These are phyloP conservation scores for Fusarium nematophilum DNA, from an alignment of 2,329 filamentous ascomycete genomes.

Conservation along the genomic window DNA sequence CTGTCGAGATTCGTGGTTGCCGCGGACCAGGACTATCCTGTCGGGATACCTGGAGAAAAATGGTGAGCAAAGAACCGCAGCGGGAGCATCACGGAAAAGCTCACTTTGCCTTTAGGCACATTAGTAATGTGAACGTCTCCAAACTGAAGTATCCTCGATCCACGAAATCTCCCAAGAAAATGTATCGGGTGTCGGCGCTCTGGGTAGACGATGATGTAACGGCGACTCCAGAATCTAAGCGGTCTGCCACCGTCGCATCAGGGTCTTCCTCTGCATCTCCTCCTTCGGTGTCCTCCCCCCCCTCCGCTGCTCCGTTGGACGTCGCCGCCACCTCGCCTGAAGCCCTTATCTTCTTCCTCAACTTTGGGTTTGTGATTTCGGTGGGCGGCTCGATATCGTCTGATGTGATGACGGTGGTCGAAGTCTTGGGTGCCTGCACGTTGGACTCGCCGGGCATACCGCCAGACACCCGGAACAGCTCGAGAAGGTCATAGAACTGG, in stretches of 20 bases:
- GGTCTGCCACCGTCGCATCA: slow-evolving; percentile 45
- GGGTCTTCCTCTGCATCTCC: slow-evolving; percentile 51
- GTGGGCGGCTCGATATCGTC: slow-evolving; percentile 92
- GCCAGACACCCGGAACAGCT: slow-evolving; percentile 95
- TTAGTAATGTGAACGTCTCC: slow-evolving; percentile 95
- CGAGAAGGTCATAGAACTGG: slow-evolving; percentile 97
- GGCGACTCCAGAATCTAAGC: slow-evolving; percentile 51
- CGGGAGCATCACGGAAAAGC: slow-evolving; percentile 27
- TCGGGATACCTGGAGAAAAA: slow-evolving; percentile 79
- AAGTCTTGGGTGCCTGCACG: slow-evolving; percentile 74
- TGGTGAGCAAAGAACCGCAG: slow-evolving; percentile 34
- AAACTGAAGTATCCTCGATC: slow-evolving; percentile 98
- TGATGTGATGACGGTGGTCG: slow-evolving; percentile 83
- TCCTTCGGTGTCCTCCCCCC: slow-evolving; percentile 61
- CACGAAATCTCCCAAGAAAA: slow-evolving; percentile 88
- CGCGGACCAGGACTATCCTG: slow-evolving; percentile 93
- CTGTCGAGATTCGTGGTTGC: slow-evolving; percentile 97
- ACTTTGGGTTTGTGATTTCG: slow-evolving; percentile 87
- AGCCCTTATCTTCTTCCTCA: slow-evolving; percentile 82
- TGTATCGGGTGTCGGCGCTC: slow-evolving; percentile 66
- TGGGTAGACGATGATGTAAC: slow-evolving; percentile 53
- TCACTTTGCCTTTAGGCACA: slow-evolving; percentile 86
- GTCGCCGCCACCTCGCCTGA: slow-evolving; percentile 44
- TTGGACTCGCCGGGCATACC: slow-evolving; percentile 92
- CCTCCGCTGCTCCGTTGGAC: slow-evolving; percentile 65